phyloP scores from a whole-genome alignment of 805 yeast species.

The Zygosaccharomyces siamensis region DNA sequence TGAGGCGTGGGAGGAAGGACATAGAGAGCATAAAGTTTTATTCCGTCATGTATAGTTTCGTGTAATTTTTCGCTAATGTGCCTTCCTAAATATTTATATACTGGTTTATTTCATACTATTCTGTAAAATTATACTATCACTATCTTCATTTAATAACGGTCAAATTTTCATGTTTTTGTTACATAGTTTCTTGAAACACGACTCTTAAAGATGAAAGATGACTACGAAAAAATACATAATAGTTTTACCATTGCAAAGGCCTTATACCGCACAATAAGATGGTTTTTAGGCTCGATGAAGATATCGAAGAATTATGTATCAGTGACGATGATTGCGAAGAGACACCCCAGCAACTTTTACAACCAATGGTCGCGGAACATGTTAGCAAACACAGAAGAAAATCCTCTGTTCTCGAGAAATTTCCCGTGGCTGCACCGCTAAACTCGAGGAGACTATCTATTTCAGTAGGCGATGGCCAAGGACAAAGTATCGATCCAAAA shows the following conservation, averaged over 20 bases:
- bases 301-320: slow-evolving; percentile 11
- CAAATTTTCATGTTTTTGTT: not conserved
- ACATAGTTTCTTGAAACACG: not conserved
- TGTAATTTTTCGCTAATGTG: not conserved
- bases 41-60: slow-evolving; percentile 1
- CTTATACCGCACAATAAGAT: not conserved
- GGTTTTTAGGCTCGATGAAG: slow-evolving; percentile 16
- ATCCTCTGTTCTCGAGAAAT: slow-evolving; percentile 30
- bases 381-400: slow-evolving; percentile 23
- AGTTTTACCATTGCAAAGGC: not conserved
- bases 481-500: not conserved
- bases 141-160: not conserved
- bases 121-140: not conserved
- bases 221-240: not conserved
- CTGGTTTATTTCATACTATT: not conserved
- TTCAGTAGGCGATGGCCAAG: slow-evolving; percentile 10
- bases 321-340: slow-evolving; percentile 10
- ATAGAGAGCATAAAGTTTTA: not conserved
- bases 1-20: not conserved
- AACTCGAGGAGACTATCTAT: slow-evolving; percentile 26
- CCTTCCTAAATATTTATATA: not conserved
- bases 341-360: slow-evolving; percentile 1
- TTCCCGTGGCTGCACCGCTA: slow-evolving; percentile 29
- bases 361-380: slow-evolving; percentile 2
- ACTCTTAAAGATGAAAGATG: not conserved